These are phyloP conservation scores for Geopyxis carbonaria DNA, from an alignment of 495 filamentous ascomycete genomes.

Conservation along the genomic window DNA sequence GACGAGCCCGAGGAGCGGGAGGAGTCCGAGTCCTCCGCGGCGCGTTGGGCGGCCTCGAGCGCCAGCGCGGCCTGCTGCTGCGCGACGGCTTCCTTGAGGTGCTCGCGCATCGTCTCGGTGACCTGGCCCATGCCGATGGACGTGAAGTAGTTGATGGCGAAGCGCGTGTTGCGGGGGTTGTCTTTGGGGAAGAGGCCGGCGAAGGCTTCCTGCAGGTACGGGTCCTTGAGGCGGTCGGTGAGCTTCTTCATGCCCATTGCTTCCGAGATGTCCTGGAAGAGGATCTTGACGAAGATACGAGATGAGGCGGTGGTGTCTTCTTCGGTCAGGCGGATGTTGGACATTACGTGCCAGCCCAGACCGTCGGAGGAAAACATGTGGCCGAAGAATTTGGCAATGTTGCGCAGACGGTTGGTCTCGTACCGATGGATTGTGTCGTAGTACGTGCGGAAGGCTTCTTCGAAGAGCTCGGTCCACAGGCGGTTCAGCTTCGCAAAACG, in stretches of 20 bases:
- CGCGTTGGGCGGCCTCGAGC: constrained; percentile 45
- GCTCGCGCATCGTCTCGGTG: constrained; percentile 88
- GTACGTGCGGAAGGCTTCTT: constrained; percentile 73
- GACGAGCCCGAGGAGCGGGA: constrained; percentile 43
- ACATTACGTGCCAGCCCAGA: constrained; percentile 80
- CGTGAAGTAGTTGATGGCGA: constrained; percentile 98
- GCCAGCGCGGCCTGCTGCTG: constrained; percentile 44
- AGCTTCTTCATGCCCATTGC: constrained; percentile 69
- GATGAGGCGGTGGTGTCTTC: constrained; percentile 90
- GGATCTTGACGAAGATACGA: constrained; percentile 94
- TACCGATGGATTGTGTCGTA: constrained; percentile 96
- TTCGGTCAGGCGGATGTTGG: constrained; percentile 74
- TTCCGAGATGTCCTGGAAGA: constrained; percentile 84
- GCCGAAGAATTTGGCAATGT: constrained; percentile 87
- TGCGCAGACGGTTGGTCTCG: constrained; percentile 83
- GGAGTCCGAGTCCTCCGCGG: constrained; percentile 39
- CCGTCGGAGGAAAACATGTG: constrained; percentile 76
- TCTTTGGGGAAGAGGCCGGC: constrained; percentile 81
- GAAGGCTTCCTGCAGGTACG: constrained; percentile 58
- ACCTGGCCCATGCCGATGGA: constrained; percentile 86
- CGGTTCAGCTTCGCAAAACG: constrained; percentile 89
- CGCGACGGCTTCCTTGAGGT: constrained; percentile 51
- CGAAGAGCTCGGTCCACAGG: constrained; percentile 82
- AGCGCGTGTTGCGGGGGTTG: constrained; percentile 74
- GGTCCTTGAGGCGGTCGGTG: constrained; percentile 56